Evolutionary conservation across 2,329 filamentous ascomycete species (phyloP).

Genomic region (Claviceps sp.): DNA sequence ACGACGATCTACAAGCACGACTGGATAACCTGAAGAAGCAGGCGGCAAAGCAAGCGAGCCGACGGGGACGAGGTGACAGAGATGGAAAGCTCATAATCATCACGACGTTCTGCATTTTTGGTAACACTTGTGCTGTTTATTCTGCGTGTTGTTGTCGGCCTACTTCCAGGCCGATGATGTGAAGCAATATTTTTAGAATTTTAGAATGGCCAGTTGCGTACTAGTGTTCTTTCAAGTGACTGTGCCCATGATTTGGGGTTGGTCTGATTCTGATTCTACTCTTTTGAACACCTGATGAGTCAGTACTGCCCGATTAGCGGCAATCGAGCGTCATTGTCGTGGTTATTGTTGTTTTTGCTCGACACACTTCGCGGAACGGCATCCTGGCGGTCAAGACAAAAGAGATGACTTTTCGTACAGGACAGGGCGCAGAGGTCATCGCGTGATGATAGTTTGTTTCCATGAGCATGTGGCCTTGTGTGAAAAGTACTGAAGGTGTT

Average conservation of each 20-base stretch:
- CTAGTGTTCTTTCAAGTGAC: not conserved
- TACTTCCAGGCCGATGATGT: not conserved
- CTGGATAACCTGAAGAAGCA: conserved; percentile 69
- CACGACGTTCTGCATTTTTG: not conserved
- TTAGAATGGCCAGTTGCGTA: not conserved
- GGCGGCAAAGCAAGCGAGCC: conserved; percentile 12
- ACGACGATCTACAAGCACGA: conserved; percentile 87
- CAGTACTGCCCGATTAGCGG: too few relatives aligned
- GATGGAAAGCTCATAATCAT: not conserved
- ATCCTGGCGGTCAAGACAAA: not conserved
- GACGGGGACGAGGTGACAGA: not conserved
- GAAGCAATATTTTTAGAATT: not conserved
- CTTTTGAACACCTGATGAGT: too few relatives aligned
- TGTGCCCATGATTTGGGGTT: not conserved
- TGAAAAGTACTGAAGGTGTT: too few relatives aligned
- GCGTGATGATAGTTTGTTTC: too few relatives aligned
- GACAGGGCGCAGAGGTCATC: too few relatives aligned
- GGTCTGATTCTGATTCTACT: too few relatives aligned
- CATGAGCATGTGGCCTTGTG: too few relatives aligned
- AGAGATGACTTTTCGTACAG: not conserved
- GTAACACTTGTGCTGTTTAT: not conserved
- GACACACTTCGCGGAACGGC: too few relatives aligned
- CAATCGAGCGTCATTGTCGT: too few relatives aligned
- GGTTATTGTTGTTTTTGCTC: too few relatives aligned
- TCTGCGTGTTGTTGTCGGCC: not conserved